These are phyloP conservation scores for Ophiostoma novo-ulmi DNA, from an alignment of 2,329 filamentous ascomycete genomes.

Conservation along the genomic window DNA sequence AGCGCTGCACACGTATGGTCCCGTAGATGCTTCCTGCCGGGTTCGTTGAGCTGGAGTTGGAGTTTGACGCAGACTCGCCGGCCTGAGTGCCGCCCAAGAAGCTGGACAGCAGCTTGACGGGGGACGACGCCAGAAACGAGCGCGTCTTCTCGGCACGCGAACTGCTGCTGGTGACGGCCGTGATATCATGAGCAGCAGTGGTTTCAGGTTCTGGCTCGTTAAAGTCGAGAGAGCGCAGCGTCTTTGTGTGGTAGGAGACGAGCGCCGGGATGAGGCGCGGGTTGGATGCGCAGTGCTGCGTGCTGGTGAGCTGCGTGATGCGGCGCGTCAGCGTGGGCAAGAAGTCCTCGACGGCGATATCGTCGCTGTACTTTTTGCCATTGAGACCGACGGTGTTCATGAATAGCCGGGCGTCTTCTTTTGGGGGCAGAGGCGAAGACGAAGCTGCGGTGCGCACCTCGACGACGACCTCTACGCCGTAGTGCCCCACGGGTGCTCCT, in stretches of 20 bases:
- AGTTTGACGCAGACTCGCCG: slow-evolving; percentile 1
- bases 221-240: slow-evolving; percentile 64
- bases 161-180: slow-evolving; percentile 32
- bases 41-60: slow-evolving; percentile 35
- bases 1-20: slow-evolving; percentile 21
- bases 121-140: slow-evolving; percentile 73
- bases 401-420: slow-evolving; percentile 37
- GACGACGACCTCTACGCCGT: slow-evolving; percentile 66
- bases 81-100: slow-evolving; percentile 49
- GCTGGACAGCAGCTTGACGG: slow-evolving; percentile 83
- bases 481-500: slow-evolving; percentile 60
- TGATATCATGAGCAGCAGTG: neutral
- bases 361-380: slow-evolving; percentile 67
- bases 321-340: slow-evolving; percentile 68
- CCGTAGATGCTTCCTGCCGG: slow-evolving; percentile 33
- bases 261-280: slow-evolving; percentile 60
- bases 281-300: slow-evolving; percentile 65
- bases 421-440: neutral
- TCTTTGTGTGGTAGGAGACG: slow-evolving; percentile 71
- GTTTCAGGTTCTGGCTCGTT: neutral
- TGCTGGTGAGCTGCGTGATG: slow-evolving; percentile 65
- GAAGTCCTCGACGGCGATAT: slow-evolving; percentile 67
- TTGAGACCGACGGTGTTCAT: slow-evolving; percentile 58
- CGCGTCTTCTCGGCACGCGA: slow-evolving; percentile 59
- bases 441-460: slow-evolving; percentile 50